phyloP scores from a whole-genome alignment of 495 filamentous ascomycete species.

The Neurospora sp. region DNA sequence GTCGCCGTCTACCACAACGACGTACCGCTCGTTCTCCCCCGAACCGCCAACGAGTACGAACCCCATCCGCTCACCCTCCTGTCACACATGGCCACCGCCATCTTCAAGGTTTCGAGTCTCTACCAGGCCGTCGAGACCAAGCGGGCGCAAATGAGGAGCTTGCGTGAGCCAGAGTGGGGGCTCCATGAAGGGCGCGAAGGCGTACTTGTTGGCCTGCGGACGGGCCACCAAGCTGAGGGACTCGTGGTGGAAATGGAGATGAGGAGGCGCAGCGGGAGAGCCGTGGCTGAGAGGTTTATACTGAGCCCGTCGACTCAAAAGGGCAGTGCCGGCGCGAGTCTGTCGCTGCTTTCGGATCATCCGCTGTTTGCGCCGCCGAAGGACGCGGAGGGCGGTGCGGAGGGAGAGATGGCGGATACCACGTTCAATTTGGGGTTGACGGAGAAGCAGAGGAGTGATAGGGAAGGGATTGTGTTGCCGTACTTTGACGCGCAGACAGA shows the following conservation, averaged over 20 bases:
- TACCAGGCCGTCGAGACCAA: slow-evolving; percentile 59
- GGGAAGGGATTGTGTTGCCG: slow-evolving; percentile 82
- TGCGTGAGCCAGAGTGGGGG: slow-evolving; percentile 65
- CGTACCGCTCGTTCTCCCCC: slow-evolving; percentile 34
- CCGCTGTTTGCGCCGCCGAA: slow-evolving; percentile 49
- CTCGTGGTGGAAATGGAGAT: slow-evolving; percentile 81
- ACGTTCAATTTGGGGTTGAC: slow-evolving; percentile 84
- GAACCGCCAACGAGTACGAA: slow-evolving; percentile 41
- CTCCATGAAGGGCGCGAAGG: slow-evolving; percentile 66
- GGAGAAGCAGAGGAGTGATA: slow-evolving; percentile 73
- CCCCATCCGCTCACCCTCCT: slow-evolving; percentile 57
- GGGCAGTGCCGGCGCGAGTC: slow-evolving; percentile 25
- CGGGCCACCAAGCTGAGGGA: slow-evolving; percentile 25
- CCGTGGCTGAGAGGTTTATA: slow-evolving; percentile 68
- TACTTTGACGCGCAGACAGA: slow-evolving; percentile 92
- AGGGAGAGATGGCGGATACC: slow-evolving; percentile 43
- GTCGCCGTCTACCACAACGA: slow-evolving; percentile 61
- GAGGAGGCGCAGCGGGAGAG: slow-evolving; percentile 66
- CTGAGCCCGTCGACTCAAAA: slow-evolving; percentile 26
- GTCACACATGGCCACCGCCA: slow-evolving; percentile 38
- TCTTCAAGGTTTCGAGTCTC: slow-evolving; percentile 44
- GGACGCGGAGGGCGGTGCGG: slow-evolving; percentile 23
- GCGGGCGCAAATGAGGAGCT: slow-evolving; percentile 56
- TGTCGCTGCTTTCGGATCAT: slow-evolving; percentile 73
- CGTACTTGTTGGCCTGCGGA: slow-evolving; percentile 48